Evolutionary conservation across 345 rosid species (phyloP), one percentile per base, ranked within the genome.

Genomic region (Corymbia maculata): DNA sequence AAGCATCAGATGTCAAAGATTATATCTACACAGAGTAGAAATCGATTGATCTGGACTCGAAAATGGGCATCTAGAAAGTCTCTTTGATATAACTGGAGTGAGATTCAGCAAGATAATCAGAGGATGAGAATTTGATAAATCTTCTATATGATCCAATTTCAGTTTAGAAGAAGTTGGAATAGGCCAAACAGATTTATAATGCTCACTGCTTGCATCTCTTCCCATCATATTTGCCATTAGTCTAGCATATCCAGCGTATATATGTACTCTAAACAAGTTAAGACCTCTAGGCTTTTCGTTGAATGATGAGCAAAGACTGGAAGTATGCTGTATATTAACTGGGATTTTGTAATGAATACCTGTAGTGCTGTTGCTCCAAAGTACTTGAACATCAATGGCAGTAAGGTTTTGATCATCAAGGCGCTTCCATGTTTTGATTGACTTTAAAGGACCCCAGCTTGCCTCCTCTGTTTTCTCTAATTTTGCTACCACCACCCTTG

Each of bases 401-500:
- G 98, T 91, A 57, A 94, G 95, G 79, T 86, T 68, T 88, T 87
- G 52, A 94, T 96, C 98, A 93, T 96, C 99, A 85, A 96, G 97
- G 52, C 97, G 96, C 91, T 97, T 97, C 99, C 99, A 96, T 17
- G 99, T 95, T 90, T 89, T 95, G 90, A 97, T 94, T 3, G 96
- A 92, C 94, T 95, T 95, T 45, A 95, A 97, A 36, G 87, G 91
- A 50, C 95, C 99, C 99, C 99, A 95, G 19, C 88, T 88, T 85
- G 93, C 96, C 75, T 89, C 64, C 87, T 84, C 90, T 32, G 91
- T 91, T 92, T 92, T 95, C 93, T 94, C 98, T 92, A 97, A 90
- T 80, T 95, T 93, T 68, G 94, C 98, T 61, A 91, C 89, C 80
- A 97, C 95, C 9, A 96, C 93, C 89, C 99, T 93, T 2, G 95